A percentile compares a stretch with the other conserved stretches of the same genome.
These are phyloP conservation scores for Carex scoparia DNA, from an alignment of 176 grass and related monocot species.

Conservation along the genomic window DNA sequence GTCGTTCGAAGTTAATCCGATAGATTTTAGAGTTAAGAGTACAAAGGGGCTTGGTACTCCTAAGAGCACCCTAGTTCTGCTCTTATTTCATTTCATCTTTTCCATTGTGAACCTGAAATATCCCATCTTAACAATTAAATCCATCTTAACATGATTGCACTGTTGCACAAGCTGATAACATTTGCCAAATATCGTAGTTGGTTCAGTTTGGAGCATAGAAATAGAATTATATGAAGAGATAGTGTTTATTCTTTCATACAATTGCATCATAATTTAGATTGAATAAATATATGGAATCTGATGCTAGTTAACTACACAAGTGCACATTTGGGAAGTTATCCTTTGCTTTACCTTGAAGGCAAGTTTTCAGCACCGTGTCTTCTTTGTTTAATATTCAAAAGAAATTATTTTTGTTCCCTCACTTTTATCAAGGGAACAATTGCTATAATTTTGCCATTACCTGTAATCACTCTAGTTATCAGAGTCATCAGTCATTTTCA, in stretches of 20 bases:
- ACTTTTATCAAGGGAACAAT: background rate
- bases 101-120: background rate
- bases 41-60: no score
- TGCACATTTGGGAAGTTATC: background rate
- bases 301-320: background rate
- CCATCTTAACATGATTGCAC: background rate
- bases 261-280: background rate
- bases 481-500: background rate
- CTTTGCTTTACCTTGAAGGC: slow-evolving; percentile 1
- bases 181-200: background rate
- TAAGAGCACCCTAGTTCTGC: no score
- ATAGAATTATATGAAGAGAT: background rate
- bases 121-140: background rate
- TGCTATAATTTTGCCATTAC: background rate
- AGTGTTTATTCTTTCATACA: background rate
- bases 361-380: background rate
- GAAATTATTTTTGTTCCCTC: background rate
- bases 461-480: background rate
- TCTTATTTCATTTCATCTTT: background rate
- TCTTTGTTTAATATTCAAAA: background rate
- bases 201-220: background rate
- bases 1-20: no score
- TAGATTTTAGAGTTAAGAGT: no score
- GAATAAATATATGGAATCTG: background rate
- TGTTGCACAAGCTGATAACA: background rate